phyloP scores from a whole-genome alignment of 805 yeast species.

The Debaryomyces maramus region DNA sequence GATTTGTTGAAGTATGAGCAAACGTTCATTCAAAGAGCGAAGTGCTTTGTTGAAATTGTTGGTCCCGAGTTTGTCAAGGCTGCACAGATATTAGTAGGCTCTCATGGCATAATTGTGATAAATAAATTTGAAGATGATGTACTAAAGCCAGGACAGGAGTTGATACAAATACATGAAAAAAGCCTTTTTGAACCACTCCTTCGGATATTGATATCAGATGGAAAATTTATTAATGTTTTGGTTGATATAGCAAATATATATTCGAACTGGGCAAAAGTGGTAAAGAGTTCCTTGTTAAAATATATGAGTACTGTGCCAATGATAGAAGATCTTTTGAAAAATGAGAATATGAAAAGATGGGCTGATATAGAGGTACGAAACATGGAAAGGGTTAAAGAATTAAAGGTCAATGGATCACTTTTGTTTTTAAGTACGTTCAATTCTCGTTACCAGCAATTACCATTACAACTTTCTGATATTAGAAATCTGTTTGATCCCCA shows the following conservation, averaged over 20 bases:
- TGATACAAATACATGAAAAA: slow-evolving; percentile 56
- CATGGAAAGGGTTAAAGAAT: slow-evolving; percentile 48
- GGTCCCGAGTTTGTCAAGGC: slow-evolving; percentile 42
- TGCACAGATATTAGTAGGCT: slow-evolving; percentile 22
- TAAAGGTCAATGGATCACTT: slow-evolving; percentile 41
- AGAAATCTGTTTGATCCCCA: slow-evolving; percentile 40
- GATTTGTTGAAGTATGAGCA: slow-evolving; percentile 74
- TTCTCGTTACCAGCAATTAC: slow-evolving; percentile 50
- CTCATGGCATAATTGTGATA: slow-evolving; percentile 18
- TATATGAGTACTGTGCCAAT: slow-evolving; percentile 64
- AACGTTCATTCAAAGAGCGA: slow-evolving; percentile 64
- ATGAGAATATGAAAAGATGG: slow-evolving; percentile 60
- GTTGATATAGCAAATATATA: slow-evolving; percentile 58
- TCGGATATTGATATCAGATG: slow-evolving; percentile 56
- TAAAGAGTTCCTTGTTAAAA: slow-evolving; percentile 51
- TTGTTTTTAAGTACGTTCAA: slow-evolving; percentile 44
- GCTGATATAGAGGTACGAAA: slow-evolving; percentile 49
- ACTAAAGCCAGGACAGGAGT: slow-evolving; percentile 53
- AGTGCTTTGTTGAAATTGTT: slow-evolving; percentile 54
- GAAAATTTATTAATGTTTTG: slow-evolving; percentile 59
- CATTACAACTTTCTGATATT: slow-evolving; percentile 62
- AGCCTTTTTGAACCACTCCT: slow-evolving; percentile 58
- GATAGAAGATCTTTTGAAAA: slow-evolving; percentile 54
- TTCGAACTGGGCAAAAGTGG: slow-evolving; percentile 61
- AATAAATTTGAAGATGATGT: slow-evolving; percentile 61